Base-by-base conservation (phyloP, 2,329 filamentous ascomycete genomes). In the Fusarium drepaniforme region DNA sequence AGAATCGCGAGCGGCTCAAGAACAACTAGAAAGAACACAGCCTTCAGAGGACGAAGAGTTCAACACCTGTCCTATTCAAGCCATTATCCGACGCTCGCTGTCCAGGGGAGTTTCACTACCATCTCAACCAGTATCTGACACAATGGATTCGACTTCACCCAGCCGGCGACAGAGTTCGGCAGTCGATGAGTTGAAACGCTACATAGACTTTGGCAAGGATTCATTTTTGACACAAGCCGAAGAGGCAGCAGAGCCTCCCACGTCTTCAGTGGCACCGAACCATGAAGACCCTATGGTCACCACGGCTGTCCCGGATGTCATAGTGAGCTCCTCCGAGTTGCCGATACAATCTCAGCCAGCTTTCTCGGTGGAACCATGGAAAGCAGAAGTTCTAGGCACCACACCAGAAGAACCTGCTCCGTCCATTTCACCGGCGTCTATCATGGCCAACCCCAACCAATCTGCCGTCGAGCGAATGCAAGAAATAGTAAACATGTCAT, bases 1-100 rank as follows among this genome's bases (percentile, higher is more conserved):
- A 38, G 75, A 74, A 56, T 79, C 75, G 46, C 81, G 80, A 68
- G 81, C 78, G 64, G 79, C 80, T 46, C 82, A 82, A 58, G 56
- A 79, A 64, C 33, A 38, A 25, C 21, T 18, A 40, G 30, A 37
- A n/a, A 23, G 35, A 8, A 12, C 37, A 15, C 37, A 44, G 13
- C 21, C 49, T 25, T 38, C 61, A 12, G 49, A n/a, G 21, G 38
- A 21, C n/a, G 61, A 51, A 58, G 58, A 49, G 13, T 33, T 40
- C 8, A n/a, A 13, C 13, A 40, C 46, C 18, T 30, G 46, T 11
- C 33, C 33, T 64, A 38, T 30, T 25, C 61, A 53, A 25, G 37
- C 58, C n/a, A 21, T 44, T 23, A 40, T 59, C 23, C 56, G 44
- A 25, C 49, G 58, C 21, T 21, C 65, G 53, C 18, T 33, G 35